Percentiles rank a stretch among this genome's conserved stretches.
Evolutionary conservation across 2,329 filamentous ascomycete species (phyloP).

Genomic region (Aureobasidium sp.): DNA sequence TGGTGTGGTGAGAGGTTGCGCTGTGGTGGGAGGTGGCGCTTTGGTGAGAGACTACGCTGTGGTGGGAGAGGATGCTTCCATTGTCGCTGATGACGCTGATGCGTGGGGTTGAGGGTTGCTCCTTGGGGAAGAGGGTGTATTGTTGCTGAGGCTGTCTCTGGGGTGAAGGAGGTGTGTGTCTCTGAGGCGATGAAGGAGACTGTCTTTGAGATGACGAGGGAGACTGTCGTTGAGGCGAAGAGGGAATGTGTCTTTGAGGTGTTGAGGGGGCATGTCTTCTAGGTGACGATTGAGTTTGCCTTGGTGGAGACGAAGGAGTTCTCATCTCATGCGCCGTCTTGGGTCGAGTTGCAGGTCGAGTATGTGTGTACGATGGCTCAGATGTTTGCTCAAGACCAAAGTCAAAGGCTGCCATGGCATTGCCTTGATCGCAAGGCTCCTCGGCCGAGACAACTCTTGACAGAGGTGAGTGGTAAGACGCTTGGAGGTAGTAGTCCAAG

Average conservation of each 20-base stretch:
- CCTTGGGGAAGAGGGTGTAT: slow-evolving; percentile 14
- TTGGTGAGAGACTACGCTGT: background rate
- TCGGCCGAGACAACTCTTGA: background rate
- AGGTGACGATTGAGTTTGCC: background rate
- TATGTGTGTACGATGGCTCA: background rate
- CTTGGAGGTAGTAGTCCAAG: slow-evolving; percentile 15
- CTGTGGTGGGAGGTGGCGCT: background rate
- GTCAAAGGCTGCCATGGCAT: slow-evolving; percentile 8
- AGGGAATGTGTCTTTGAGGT: background rate
- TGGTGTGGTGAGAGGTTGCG: too few species aligned
- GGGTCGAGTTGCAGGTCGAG: background rate
- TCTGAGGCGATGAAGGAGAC: background rate
- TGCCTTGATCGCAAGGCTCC: background rate
- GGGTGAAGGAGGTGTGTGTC: background rate
- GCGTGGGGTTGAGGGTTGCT: slow-evolving; percentile 5
- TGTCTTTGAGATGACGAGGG: background rate
- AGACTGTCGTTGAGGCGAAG: background rate
- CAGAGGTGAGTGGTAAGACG: background rate
- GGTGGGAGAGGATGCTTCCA: background rate
- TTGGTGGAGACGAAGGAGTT: background rate
- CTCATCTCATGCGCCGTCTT: background rate
- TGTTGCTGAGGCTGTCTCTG: background rate
- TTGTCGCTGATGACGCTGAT: slow-evolving; percentile 2
- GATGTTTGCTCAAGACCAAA: slow-evolving; percentile 4
- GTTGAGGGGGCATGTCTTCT: background rate